Conservation (phyloP, 2,329 filamentous ascomycete genomes). For the Colletotrichum camelliae region DNA sequence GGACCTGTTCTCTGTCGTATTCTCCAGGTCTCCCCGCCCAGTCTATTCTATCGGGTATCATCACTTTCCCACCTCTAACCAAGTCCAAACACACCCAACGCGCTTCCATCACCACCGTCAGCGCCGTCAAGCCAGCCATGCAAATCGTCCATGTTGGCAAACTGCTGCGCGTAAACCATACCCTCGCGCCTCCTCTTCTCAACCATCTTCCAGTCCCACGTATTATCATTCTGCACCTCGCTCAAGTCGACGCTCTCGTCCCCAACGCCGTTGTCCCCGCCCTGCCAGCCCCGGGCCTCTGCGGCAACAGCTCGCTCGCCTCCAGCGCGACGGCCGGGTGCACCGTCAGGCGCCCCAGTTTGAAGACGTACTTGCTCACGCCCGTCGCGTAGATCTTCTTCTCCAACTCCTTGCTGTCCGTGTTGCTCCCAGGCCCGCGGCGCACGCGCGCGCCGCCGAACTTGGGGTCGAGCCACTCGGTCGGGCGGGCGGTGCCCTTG, state of each 20-base stretch:
- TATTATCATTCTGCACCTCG: constrained; percentile 37
- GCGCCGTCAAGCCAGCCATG: constrained; percentile 59
- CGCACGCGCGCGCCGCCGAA: constrained; percentile 41
- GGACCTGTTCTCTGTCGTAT: not conserved
- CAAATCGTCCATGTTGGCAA: constrained; percentile 61
- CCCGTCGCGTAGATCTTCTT: constrained; percentile 74
- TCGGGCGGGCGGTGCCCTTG: constrained; percentile 61
- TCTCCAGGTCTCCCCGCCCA: not conserved
- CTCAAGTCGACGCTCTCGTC: constrained; percentile 42
- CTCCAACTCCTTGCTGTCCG: constrained; percentile 55
- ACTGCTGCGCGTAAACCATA: constrained; percentile 59
- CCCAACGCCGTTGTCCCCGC: constrained; percentile 48
- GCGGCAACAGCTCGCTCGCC: constrained; percentile 76
- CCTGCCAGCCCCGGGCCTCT: constrained; percentile 71
- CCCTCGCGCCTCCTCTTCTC: constrained; percentile 62
- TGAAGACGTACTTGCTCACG: constrained; percentile 82
- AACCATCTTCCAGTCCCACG: constrained; percentile 64
- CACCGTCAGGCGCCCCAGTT: constrained; percentile 82
- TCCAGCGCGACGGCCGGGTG: constrained; percentile 79
- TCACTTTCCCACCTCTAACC: constrained; percentile 31
- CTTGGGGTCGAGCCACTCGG: constrained; percentile 54
- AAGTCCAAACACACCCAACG: constrained; percentile 53
- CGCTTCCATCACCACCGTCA: constrained; percentile 53
- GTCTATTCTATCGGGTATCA: constrained; percentile 14
- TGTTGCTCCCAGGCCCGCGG: constrained; percentile 25